Base-by-base conservation (phyloP, 352 stramenopile genomes). In the Pythium volutum region DNA sequence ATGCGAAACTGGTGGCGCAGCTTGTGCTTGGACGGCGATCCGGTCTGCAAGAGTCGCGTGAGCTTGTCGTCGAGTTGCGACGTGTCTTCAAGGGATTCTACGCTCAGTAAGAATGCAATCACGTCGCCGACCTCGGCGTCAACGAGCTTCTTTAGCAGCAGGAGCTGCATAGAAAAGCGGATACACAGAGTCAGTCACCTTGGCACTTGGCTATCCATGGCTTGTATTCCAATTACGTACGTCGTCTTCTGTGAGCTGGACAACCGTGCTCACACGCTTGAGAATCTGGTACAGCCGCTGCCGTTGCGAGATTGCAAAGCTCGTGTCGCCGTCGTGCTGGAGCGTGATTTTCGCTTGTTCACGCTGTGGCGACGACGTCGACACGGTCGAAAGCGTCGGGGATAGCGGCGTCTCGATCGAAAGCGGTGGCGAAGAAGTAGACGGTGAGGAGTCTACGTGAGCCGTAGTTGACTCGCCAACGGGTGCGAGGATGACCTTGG, bases 111-210 rank as follows among this genome's bases (percentile, higher is more conserved):
- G 51, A 88, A 77, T 25, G 68, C 67, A 43, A 91, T 89, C 18
- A 91, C 76, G 27, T 91, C 82, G 27, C 82, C 79, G 10, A 88
- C 72, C 51, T 91, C 79, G 11, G 79, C 73, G 39, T 91, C 82
- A 5, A 91, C 77, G 2, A 89, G 70, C 34, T 87, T 88, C 63
- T 91, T 91, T 0, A 91, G 70, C 8, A 84, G 29, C 25, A 84
- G 48, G 4, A 91, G 67, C 80, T 89, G 3, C 25, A 22, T 22
- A 23, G 27, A 3, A 18, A 27, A 51, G 45, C 14, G 12, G 12
- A 53, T 6, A 2, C 8, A 38, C 14, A 38, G n/a, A 18, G 46
- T 25, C 23, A 25, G 22, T 33, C 43, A 25, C 7, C 18, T 47
- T 7, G n/a, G n/a, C n/a, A n/a, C n/a, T n/a, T n/a, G n/a, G n/a